These are phyloP conservation scores for Yamadazyma taylorii DNA, from an alignment of 1,139 yeast species.

Conservation along the genomic window DNA sequence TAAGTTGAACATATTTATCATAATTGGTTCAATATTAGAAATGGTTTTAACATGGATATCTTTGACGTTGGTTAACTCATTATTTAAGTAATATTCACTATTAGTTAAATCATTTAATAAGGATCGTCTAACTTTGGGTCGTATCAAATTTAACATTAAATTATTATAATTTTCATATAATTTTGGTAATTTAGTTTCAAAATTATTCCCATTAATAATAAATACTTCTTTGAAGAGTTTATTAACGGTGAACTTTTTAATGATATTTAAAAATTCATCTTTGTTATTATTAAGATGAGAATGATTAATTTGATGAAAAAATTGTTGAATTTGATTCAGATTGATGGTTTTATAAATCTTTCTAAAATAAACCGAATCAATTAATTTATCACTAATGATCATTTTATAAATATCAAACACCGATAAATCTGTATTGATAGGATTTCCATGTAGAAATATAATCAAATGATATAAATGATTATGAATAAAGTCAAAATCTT, in stretches of 20 bases:
- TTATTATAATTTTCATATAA: constrained; percentile 41
- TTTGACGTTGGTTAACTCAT: constrained; percentile 16
- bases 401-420: constrained; percentile 35
- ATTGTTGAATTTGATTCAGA: constrained; percentile 3
- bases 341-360: background rate
- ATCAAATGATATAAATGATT: background rate
- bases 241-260: background rate
- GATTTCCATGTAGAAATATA: background rate
- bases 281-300: background rate
- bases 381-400: constrained; percentile 23
- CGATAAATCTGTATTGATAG: constrained; percentile 14
- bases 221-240: constrained; percentile 39
- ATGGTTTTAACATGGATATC: background rate
- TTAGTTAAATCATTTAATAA: constrained; percentile 35
- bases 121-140: constrained; percentile 37
- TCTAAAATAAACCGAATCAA: constrained; percentile 18
- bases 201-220: constrained; percentile 35
- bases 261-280: background rate
- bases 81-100: constrained; percentile 29
- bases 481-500: background rate
- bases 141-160: constrained; percentile 37
- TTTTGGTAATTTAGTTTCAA: constrained; percentile 19
- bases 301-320: background rate
- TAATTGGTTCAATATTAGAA: constrained; percentile 46
- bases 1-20: constrained; percentile 61